A percentile compares a stretch with the other conserved stretches of the same genome.
Conservation (phyloP, 352 stramenopile species). For the Phytophthora pisi region DNA sequence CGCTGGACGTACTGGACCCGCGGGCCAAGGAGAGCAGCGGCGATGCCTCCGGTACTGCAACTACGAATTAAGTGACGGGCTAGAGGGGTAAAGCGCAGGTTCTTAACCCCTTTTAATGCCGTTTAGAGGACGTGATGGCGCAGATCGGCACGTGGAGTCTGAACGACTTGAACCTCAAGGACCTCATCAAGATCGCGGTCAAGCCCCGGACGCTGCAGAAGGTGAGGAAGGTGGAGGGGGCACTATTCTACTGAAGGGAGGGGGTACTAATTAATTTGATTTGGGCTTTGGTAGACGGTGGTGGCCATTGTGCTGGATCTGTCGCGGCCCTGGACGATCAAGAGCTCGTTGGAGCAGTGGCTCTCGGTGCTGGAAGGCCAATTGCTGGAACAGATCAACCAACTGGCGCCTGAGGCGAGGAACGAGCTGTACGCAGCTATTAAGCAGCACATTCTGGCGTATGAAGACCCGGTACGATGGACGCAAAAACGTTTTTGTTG, state of each 20-base stretch:
- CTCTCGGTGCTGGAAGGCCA: conserved; percentile 74
- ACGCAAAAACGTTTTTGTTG: neutral
- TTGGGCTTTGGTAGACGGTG: conserved; percentile 51
- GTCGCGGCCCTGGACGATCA: conserved; percentile 82
- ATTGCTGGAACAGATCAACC: conserved; percentile 76
- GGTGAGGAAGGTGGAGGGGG: conserved; percentile 22
- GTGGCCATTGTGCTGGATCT: conserved; percentile 73
- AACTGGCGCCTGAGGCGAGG: conserved; percentile 52
- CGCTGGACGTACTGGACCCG: conserved; percentile 70
- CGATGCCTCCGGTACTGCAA: conserved; percentile 45
- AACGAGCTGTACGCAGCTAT: conserved; percentile 64
- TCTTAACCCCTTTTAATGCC: conserved; percentile 8
- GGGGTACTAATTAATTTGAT: neutral
- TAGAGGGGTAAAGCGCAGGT: neutral
- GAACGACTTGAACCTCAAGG: conserved; percentile 70
- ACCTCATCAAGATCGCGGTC: conserved; percentile 72
- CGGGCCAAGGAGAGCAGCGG: conserved; percentile 57
- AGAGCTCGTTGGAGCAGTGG: conserved; percentile 83
- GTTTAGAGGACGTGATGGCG: conserved; percentile 71
- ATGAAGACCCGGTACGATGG: conserved; percentile 72
- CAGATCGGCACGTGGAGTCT: conserved; percentile 81
- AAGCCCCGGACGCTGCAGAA: conserved; percentile 63
- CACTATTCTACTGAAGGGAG: neutral
- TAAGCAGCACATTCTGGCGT: conserved; percentile 77
- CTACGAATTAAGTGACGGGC: neutral